Evolutionary conservation across 129 eudicot genomes (phyloP), one percentile per base, ranked within the genome.

Genomic region (Oenanthe sinensis): DNA sequence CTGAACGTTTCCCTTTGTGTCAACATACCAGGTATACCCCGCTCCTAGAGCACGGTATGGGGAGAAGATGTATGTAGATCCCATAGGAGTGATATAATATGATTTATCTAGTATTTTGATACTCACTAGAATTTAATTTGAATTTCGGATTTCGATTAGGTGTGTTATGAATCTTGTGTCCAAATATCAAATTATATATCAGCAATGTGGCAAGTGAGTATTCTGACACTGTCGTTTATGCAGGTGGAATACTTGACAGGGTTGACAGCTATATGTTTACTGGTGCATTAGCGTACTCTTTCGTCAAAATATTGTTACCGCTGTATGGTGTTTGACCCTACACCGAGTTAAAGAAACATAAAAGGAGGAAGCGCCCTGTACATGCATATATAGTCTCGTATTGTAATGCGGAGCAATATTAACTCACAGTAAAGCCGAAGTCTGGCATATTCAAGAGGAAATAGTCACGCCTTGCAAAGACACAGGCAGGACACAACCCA

Each of bases 191-290:
- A n/a, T 19, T 19, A 20, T 20, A 19, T 20, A 3, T 71, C 12
- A 71, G 36, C 33, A 39, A 42, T 40, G 15, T 71, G 28, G 30
- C 19, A 33, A 33, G 36, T 33, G 6, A 16, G 45, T 69, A 63
- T 16, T 5, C 74, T 70, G 46, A 39, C 26, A 42, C 52, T 72
- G 20, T 63, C 13, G 24, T 48, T 43, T 80, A 63, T 82, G 88
- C 92, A 95, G 99, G 99, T 77, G 99, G 99, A 74, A 84, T 95
- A 85, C 89, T 95, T 60, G 99, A 95, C 79, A 86, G 99, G 85
- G 89, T 85, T 69, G 99, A 95, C 87, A 95, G 99, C 88, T 95
- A 95, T 78, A 79, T 95, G 6, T 95, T 95, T 75, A 92, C 97
- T 0, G 99, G 99, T 58, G 99, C 99, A 17, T 81, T 95, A 20